These are phyloP conservation scores for Platanthera guangdongensis DNA, from an alignment of 106 monocot species.

Conservation along the genomic window DNA sequence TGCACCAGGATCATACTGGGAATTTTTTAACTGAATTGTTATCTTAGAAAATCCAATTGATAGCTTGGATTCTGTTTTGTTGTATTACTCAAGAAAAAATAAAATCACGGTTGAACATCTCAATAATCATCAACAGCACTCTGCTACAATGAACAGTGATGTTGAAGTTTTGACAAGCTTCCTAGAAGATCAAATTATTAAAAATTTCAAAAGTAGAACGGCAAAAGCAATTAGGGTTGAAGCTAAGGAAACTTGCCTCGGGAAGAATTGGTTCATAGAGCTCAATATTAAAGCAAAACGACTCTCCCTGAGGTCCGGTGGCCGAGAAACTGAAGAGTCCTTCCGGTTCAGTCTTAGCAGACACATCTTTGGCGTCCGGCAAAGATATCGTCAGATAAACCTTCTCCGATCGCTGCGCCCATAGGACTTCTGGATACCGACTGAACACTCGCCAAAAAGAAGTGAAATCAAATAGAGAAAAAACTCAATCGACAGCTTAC, in stretches of 20 bases:
- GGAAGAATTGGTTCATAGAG: conserved; percentile 59
- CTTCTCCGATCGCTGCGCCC: conserved; percentile 86
- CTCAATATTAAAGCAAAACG: conserved; percentile 49
- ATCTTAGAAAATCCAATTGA: too few species aligned
- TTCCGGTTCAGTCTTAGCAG: conserved; percentile 40
- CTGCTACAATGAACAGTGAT: too few species aligned
- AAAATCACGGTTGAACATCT: too few species aligned
- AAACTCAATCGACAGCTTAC: conserved; percentile 2
- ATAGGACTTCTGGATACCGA: conserved; percentile 80
- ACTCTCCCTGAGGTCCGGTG: conserved; percentile 43
- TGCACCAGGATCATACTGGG: too few species aligned
- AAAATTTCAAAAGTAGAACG: too few species aligned
- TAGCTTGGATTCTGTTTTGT: too few species aligned
- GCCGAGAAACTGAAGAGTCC: conserved; percentile 76
- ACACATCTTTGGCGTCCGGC: conserved; percentile 82
- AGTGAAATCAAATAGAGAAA: neutral
- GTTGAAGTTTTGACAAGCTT: too few species aligned
- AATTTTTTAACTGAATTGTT: too few species aligned
- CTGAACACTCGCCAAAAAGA: conserved; percentile 17
- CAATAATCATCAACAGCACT: too few species aligned
- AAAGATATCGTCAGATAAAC: conserved; percentile 72
- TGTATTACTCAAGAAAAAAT: too few species aligned
- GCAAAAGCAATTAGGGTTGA: neutral
- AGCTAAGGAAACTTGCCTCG: conserved; percentile 24
- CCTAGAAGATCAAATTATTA: too few species aligned